Evolutionary conservation across 257 asterid species (phyloP).

Genomic region (Galeopsis tetrahit): DNA sequence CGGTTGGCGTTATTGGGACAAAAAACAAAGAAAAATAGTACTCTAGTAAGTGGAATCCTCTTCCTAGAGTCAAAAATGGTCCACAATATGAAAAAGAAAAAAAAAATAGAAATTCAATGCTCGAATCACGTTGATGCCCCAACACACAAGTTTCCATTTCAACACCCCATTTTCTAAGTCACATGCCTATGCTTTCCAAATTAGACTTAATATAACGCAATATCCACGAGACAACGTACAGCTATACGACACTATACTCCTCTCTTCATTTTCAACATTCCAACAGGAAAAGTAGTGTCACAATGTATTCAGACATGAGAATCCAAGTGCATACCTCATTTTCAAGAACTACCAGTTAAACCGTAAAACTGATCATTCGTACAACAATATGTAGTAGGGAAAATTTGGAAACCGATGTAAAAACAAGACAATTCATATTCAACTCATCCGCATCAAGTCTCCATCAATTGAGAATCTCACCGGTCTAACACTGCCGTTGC

Average conservation of each 20-base stretch:
- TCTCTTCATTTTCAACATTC: not conserved
- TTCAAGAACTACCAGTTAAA: not conserved
- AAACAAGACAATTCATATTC: slow-evolving; percentile 6
- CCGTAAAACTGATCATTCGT: not conserved
- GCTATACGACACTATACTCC: slow-evolving; percentile 1
- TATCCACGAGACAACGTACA: not conserved
- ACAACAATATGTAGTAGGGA: not conserved
- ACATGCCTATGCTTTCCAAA: slow-evolving; percentile 27
- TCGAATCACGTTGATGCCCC: slow-evolving; percentile 31
- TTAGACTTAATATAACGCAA: slow-evolving; percentile 27
- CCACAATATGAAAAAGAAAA: slow-evolving; percentile 45
- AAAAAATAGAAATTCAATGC: slow-evolving; percentile 37
- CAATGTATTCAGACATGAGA: too few relatives aligned
- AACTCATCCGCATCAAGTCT: not conserved
- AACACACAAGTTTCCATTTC: slow-evolving; percentile 11
- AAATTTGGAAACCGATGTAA: not conserved
- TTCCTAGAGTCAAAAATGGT: slow-evolving; percentile 41
- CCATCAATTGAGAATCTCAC: slow-evolving; percentile 12
- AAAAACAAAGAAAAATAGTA: slow-evolving; percentile 24
- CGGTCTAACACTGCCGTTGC: not conserved
- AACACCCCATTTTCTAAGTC: slow-evolving; percentile 26
- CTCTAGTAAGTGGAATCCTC: not conserved
- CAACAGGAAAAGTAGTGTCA: not conserved
- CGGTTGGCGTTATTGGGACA: slow-evolving; percentile 33
- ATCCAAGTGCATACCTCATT: not conserved